Evolutionary conservation across 139 green algal species (phyloP).

Genomic region (Pleodorina starrii): DNA sequence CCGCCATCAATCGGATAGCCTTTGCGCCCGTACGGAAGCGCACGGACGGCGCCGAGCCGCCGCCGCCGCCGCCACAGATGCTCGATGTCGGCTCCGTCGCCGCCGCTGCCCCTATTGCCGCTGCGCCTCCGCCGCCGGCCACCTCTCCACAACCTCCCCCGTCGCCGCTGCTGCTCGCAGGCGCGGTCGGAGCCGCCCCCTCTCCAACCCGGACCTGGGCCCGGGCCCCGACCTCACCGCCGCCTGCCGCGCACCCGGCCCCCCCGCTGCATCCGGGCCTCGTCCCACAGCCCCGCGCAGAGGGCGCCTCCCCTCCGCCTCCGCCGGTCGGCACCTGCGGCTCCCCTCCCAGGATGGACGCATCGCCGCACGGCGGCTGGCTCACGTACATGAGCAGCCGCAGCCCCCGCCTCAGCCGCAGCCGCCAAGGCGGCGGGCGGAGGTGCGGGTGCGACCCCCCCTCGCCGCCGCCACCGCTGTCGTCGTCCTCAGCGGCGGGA

Average conservation of each 20-base stretch:
- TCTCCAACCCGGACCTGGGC: no score
- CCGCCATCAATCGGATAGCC: slow-evolving; percentile 47
- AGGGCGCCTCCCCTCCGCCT: no score
- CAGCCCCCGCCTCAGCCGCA: slow-evolving; percentile 69
- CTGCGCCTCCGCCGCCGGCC: not conserved
- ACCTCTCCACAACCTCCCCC: not conserved
- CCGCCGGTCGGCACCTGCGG: no score
- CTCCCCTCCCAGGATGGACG: slow-evolving; percentile 71
- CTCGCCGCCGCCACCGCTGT: not conserved
- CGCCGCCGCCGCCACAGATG: no score
- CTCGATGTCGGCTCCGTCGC: not conserved
- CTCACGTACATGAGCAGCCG: slow-evolving; percentile 85
- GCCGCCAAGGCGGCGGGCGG: not conserved
- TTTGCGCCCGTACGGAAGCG: slow-evolving; percentile 55
- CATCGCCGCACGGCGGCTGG: slow-evolving; percentile 91
- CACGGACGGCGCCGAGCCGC: not conserved
- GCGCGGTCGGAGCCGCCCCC: no score
- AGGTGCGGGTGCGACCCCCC: not conserved
- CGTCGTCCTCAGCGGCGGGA: not conserved
- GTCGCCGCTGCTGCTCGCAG: no score
- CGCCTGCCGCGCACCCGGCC: no score
- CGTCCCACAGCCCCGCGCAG: no score
- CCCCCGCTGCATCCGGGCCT: no score
- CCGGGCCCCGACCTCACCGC: no score
- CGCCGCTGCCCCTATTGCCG: not conserved